Evolutionary conservation across 176 grass and related monocot species (phyloP).

Genomic region (Poa pratensis): DNA sequence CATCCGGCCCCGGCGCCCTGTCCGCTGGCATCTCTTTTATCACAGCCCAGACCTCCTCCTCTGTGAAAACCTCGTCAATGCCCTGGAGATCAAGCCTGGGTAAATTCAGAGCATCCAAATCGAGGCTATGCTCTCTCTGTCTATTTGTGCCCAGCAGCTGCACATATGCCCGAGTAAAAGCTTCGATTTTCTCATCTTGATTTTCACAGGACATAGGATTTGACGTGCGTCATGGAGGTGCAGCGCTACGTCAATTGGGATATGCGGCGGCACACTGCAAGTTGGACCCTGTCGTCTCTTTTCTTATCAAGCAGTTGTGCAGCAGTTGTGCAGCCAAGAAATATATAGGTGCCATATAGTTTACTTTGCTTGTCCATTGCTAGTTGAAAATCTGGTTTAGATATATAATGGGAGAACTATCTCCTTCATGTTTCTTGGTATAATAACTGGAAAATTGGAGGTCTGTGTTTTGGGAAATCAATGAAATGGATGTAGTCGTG

Average conservation of each 20-base stretch:
- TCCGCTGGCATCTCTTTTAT: too few species aligned
- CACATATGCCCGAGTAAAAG: too few species aligned
- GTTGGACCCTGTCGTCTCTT: conserved; percentile 62
- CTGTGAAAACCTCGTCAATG: too few species aligned
- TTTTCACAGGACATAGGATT: too few species aligned
- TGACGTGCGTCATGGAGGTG: conserved; percentile 69
- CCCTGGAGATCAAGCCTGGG: too few species aligned
- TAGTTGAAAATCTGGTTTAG: background rate
- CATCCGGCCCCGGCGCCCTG: too few species aligned
- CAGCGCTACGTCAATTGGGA: conserved; percentile 56
- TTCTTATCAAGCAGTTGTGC: conserved; percentile 76
- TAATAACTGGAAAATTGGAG: background rate
- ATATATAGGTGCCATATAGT: conserved; percentile 62
- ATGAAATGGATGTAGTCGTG: background rate
- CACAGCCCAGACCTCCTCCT: too few species aligned
- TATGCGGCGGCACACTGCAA: conserved; percentile 66
- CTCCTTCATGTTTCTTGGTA: background rate
- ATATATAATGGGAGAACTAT: background rate
- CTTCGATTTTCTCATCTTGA: too few species aligned
- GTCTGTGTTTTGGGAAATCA: background rate
- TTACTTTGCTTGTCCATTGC: conserved; percentile 7
- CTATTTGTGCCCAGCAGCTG: too few species aligned
- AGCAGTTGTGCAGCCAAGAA: conserved; percentile 87
- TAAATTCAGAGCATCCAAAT: too few species aligned
- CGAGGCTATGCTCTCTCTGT: too few species aligned